Evolutionary conservation across 73 alveolate genomes (phyloP).

Genomic region (Paramecium octaurelia): DNA sequence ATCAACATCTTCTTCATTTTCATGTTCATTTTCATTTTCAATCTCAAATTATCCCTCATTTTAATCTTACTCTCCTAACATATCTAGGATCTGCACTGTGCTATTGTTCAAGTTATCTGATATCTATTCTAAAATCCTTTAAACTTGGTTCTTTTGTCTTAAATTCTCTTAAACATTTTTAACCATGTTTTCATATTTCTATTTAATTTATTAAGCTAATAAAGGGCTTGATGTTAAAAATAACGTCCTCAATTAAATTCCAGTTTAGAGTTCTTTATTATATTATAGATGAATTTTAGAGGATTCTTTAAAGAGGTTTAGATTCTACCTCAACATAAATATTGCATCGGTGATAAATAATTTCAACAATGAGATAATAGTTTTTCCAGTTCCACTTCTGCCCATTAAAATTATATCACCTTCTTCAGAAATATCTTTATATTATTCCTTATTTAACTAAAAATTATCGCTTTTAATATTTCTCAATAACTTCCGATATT

Average conservation of each 20-base stretch:
- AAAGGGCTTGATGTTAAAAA: background rate
- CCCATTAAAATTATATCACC: slow-evolving; percentile 66
- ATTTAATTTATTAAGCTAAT: background rate
- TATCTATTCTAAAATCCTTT: background rate
- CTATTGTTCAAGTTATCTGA: background rate
- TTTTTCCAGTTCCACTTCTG: slow-evolving; percentile 84
- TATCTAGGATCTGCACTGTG: background rate
- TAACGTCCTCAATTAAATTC: background rate
- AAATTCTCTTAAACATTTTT: background rate
- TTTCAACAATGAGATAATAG: slow-evolving; percentile 71
- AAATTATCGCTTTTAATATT: background rate
- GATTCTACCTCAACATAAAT: background rate
- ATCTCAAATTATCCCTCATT: background rate
- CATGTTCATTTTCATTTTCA: background rate
- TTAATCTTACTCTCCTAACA: background rate
- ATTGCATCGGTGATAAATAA: slow-evolving; percentile 12
- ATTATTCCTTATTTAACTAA: background rate
- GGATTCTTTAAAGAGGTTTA: background rate
- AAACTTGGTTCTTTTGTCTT: background rate
- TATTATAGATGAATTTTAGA: background rate
- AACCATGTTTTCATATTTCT: background rate
- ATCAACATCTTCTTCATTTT: slow-evolving; percentile 58
- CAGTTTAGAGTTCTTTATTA: background rate
- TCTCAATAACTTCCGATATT: background rate
- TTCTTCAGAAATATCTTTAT: background rate